These are phyloP conservation scores for Pseudoscleropodium purum DNA, from an alignment of 225 moss, liverwort and hornwort species.

Conservation along the genomic window DNA sequence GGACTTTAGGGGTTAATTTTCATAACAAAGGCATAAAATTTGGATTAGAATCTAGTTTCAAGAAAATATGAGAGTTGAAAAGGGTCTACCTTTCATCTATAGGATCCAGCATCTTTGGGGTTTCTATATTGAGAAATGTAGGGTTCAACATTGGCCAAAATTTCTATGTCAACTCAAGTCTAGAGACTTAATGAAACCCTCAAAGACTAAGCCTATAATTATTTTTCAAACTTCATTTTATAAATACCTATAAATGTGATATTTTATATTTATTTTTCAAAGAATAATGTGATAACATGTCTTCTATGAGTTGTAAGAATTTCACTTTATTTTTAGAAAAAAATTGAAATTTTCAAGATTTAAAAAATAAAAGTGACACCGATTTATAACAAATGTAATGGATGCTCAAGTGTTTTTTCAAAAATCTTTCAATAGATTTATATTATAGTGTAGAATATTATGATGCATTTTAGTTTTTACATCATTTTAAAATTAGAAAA, in stretches of 20 bases:
- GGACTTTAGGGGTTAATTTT: neutral
- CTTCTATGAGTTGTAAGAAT: neutral
- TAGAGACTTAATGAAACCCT: neutral
- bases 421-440: neutral
- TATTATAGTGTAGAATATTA: neutral
- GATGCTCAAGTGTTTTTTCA: rapidly evolving
- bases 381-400: neutral
- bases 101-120: rapidly evolving
- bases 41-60: neutral
- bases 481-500: neutral
- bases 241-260: neutral
- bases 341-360: neutral
- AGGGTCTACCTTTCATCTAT: neutral
- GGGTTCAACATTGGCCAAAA: neutral
- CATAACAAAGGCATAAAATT: neutral
- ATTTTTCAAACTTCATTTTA: neutral
- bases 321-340: neutral
- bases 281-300: neutral
- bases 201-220: neutral
- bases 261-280: neutral
- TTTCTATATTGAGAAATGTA: neutral
- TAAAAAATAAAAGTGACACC: neutral
- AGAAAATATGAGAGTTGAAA: neutral
- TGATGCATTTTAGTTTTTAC: neutral
- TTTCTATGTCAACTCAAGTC: neutral